Evolutionary conservation across 2,329 filamentous ascomycete species (phyloP).

Genomic region (Talaromyces sp.): DNA sequence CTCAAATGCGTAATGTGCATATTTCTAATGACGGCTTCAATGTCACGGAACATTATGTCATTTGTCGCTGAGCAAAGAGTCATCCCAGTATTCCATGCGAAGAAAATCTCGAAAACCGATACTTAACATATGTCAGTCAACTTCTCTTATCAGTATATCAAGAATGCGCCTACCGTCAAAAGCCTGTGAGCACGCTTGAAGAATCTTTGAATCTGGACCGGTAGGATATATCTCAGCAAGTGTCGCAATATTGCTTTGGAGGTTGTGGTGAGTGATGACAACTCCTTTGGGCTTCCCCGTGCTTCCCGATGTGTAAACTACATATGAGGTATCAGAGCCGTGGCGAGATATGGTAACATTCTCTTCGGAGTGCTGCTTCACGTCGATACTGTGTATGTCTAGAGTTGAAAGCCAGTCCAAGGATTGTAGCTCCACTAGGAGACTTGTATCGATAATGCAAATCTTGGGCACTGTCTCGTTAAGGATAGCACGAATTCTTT

Average conservation of each 20-base stretch:
- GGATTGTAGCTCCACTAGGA: slow-evolving; percentile 6
- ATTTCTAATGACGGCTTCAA: slow-evolving; percentile 64
- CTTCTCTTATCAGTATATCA: background rate
- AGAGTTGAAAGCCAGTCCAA: slow-evolving; percentile 23
- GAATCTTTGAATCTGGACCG: slow-evolving; percentile 55
- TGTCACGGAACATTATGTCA: slow-evolving; percentile 69
- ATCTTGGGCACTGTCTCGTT: slow-evolving; percentile 56
- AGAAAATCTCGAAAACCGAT: slow-evolving; percentile 89
- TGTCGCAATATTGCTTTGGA: slow-evolving; percentile 71
- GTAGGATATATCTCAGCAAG: slow-evolving; percentile 67
- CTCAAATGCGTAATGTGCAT: slow-evolving; percentile 75
- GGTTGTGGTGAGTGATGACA: slow-evolving; percentile 70
- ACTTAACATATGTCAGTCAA: slow-evolving; percentile 45
- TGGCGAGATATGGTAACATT: slow-evolving; percentile 20
- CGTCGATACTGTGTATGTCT: slow-evolving; percentile 16
- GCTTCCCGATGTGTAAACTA: slow-evolving; percentile 80
- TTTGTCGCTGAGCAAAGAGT: slow-evolving; percentile 74
- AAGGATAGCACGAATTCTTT: slow-evolving; percentile 63
- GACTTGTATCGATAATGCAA: slow-evolving; percentile 40
- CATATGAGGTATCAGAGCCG: slow-evolving; percentile 63
- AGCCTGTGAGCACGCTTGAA: slow-evolving; percentile 80
- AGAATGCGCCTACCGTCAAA: slow-evolving; percentile 59
- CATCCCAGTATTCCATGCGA: slow-evolving; percentile 75
- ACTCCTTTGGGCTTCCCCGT: slow-evolving; percentile 80
- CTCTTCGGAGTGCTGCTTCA: slow-evolving; percentile 22